Evolutionary conservation across 495 filamentous ascomycete genomes (phyloP).

Genomic region (Rusavskia elegans): DNA sequence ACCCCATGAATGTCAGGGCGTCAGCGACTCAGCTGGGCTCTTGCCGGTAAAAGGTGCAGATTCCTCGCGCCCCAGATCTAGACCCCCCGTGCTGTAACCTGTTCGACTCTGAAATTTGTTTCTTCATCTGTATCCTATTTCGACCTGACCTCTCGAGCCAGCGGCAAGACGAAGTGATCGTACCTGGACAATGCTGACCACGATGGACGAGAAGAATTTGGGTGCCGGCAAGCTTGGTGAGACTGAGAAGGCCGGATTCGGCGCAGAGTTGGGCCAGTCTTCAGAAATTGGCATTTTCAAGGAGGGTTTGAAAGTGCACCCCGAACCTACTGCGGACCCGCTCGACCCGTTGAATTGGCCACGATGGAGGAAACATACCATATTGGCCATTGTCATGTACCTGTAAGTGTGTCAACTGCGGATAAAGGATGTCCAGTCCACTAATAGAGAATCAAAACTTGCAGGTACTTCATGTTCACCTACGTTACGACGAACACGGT

Average conservation of each 20-base stretch:
- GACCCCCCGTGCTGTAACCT: too few relatives aligned
- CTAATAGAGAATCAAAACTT: neutral
- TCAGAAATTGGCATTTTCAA: slow-evolving; percentile 9
- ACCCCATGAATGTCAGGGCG: too few relatives aligned
- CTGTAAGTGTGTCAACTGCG: slow-evolving; percentile 21
- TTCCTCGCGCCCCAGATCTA: too few relatives aligned
- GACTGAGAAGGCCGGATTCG: slow-evolving; percentile 1
- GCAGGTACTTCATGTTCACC: slow-evolving; percentile 47
- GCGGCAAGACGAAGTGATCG: neutral
- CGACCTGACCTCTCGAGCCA: neutral
- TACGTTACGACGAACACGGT: slow-evolving; percentile 48
- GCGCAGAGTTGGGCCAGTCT: neutral
- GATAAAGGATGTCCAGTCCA: too few relatives aligned
- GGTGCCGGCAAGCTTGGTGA: slow-evolving; percentile 20
- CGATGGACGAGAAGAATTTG: slow-evolving; percentile 24
- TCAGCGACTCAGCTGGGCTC: too few relatives aligned
- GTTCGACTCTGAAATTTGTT: neutral
- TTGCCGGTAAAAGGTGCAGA: too few relatives aligned
- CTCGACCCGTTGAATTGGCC: slow-evolving; percentile 47
- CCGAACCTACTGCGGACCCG: slow-evolving; percentile 34
- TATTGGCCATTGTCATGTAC: slow-evolving; percentile 41
- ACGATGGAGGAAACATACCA: slow-evolving; percentile 29
- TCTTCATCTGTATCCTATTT: neutral
- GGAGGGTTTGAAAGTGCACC: slow-evolving; percentile 27
- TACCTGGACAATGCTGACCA: neutral